Base-by-base conservation (phyloP, 192 early-diverging fungal species). In the Umbelopsis sp. region DNA sequence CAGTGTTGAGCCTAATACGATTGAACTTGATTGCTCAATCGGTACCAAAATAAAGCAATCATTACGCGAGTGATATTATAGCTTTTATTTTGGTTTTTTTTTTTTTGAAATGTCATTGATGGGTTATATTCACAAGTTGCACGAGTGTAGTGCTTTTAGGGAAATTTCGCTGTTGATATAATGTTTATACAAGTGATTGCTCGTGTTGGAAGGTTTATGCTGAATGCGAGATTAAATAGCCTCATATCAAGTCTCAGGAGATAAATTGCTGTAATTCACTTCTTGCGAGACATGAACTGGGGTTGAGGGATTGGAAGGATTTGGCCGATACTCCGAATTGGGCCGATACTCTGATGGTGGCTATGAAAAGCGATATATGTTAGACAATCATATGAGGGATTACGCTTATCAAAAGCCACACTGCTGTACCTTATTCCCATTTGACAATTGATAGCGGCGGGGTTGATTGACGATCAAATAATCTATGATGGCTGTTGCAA, bases 391-490 rank as follows among this genome's bases (percentile, higher is more conserved):
- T 4, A 35, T 1, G 10, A 11, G 3, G 22, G 21, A 22, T 22
- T 52, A 18, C 15, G 13, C 27, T 16, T 33, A 16, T 2, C 25
- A 37, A 61, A 25, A 2, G 16, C 11, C 16, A 25, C 13, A 18
- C 0, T 35, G 33, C 9, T 18, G 18, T 61, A 61, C 55, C 55
- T 35, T 61, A 30, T 25, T 61, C 13, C 55, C 55, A 35, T 61
- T 61, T 3, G 55, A 61, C 33, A 61, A 35, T 61, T 61, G 55
- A 7, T 35, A 18, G 3, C 55, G 25, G 27, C 30, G 21, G 10
- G 55, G 55, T 61, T 61, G 55, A n/a, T 61, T 61, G 27, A 61
- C 55, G 33, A 61, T 61, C 30, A 61, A 35, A 18, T 61, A 61
- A n/a, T 61, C 55, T 61, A 61, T 35, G 55, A 61, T 61, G 13